Evolutionary conservation across 1,284 basidiomycete genomes (phyloP), one percentile per base, ranked within the genome.

Genomic region (Fomitiporia mediterranea): DNA sequence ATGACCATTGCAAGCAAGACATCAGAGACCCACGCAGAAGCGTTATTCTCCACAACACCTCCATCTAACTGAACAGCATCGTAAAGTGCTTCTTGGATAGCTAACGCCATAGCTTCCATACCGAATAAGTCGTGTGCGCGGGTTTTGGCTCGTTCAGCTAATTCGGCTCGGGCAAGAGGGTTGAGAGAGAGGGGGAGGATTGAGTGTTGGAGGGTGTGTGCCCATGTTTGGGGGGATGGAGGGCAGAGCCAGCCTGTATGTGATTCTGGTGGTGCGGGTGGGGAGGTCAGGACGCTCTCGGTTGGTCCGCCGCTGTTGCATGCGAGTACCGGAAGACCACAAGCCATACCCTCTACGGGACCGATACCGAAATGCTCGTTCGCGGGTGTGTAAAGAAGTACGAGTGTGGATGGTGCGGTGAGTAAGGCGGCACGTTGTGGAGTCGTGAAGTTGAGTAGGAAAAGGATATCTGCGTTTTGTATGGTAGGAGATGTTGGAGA

Each of bases 321-420:
- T 0, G 94, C 94, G 4, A 99, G 70, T 0, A 99, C 90, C 0
- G 94, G 94, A 0, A 98, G 69, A 1, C 93, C 91, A 60, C 89
- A 94, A 1, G 86, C 82, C 94, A 98, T 98, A 0, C 85, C 95
- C 69, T 99, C 97, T 4, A 98, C 81, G 0, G 96, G 96, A 0
- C 91, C 95, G 63, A 99, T 98, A 1, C 96, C 96, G 67, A 99
- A 97, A 70, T 99, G 96, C 67, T 99, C 96, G 69, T 97, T 95
- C 1, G 82, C 77, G 0, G 97, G 96, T 0, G 97, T 99, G 70
- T 99, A 99, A 2, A 98, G 78, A 0, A 99, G 76, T 0, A 82
- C 87, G 8, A 81, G 71, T 0, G 90, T 91, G 1, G 78, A 79
- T 0, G 81, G 67, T 1, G 82, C 76, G 13, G 76, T 79, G 19